Percentiles rank a stretch among this genome's conserved stretches.
Conservation (phyloP, 768 basidiomycete species). For the Tricholoma flavovirens region DNA sequence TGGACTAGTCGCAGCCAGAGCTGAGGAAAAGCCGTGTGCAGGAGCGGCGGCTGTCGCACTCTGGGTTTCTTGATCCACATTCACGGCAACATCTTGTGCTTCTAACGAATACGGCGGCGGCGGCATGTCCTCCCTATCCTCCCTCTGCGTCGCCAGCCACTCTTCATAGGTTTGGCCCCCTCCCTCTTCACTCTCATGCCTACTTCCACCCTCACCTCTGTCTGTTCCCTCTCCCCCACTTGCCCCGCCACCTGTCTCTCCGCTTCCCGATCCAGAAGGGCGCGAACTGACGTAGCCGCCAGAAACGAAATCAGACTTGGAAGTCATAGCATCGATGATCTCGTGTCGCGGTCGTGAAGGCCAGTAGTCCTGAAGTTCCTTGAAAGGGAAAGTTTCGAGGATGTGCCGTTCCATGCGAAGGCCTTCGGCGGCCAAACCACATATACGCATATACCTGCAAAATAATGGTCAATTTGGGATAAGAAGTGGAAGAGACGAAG, state of each 20-base stretch:
- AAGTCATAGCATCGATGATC: constrained; percentile 25
- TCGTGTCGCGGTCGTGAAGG: constrained; percentile 54
- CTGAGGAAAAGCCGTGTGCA: not conserved
- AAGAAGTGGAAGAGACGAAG: not conserved
- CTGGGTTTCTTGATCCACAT: constrained; percentile 2
- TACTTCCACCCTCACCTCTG: constrained; percentile 7
- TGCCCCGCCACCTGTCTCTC: not conserved
- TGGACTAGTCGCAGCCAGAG: not conserved
- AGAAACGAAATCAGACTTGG: constrained; percentile 24
- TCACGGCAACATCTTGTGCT: constrained; percentile 25
- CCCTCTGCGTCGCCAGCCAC: constrained; percentile 43
- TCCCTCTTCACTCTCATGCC: constrained; percentile 8
- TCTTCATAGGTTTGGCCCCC: constrained; percentile 36
- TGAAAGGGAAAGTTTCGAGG: constrained; percentile 57
- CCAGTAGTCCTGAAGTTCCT: constrained; percentile 77
- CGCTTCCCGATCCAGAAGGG: not conserved
- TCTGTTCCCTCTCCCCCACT: not conserved
- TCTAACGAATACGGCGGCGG: constrained; percentile 69
- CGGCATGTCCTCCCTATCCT: constrained; percentile 45
- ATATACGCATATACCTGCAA: constrained; percentile 70
- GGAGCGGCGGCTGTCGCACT: constrained; percentile 3
- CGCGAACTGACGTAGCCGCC: constrained; percentile 12
- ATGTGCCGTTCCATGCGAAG: constrained; percentile 61
- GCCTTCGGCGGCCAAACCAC: constrained; percentile 64
- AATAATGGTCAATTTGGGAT: not conserved